A percentile compares a stretch with the other conserved stretches of the same genome.
phyloP scores from a whole-genome alignment of 2,329 filamentous ascomycete genomes.

The Phoma sp. region DNA sequence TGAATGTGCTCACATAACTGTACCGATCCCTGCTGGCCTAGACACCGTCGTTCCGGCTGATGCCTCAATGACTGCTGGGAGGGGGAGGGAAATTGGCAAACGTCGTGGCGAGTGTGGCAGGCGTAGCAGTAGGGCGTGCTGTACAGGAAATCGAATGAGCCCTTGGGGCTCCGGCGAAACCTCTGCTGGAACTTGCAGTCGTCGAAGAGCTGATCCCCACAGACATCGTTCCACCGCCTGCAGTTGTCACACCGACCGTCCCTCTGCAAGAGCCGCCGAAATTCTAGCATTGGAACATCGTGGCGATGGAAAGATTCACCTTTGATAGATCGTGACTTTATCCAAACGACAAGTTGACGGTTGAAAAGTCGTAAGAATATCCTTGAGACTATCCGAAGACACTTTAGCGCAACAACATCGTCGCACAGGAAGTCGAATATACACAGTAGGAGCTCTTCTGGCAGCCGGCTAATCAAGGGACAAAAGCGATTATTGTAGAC shows the following conservation, averaged over 20 bases:
- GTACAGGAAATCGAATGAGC: too few species aligned
- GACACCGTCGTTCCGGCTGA: constrained; percentile 15
- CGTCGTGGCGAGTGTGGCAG: constrained; percentile 17
- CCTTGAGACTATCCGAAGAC: constrained; percentile 22
- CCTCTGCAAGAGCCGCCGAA: constrained; percentile 21
- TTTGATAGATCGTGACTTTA: neutral
- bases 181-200: constrained; percentile 1
- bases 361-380: constrained; percentile 1
- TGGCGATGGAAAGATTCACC: constrained; percentile 1
- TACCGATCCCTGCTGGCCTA: constrained; percentile 26
- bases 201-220: constrained; percentile 13
- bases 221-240: constrained; percentile 22
- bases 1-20: constrained; percentile 25
- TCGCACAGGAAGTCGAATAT: constrained; percentile 23
- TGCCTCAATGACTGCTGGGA: constrained; percentile 2
- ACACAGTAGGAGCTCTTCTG: constrained; percentile 26
- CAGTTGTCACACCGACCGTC: constrained; percentile 23
- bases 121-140: constrained; percentile 17
- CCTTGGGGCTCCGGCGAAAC: too few species aligned
- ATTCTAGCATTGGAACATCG: constrained; percentile 6
- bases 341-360: neutral
- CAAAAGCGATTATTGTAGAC: constrained; percentile 29
- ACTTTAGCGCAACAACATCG: constrained; percentile 20
- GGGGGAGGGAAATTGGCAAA: constrained; percentile 16
- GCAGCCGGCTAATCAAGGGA: constrained; percentile 24